Base-by-base conservation (phyloP, 2,329 filamentous ascomycete species). In the Scedosporium apiospermum region DNA sequence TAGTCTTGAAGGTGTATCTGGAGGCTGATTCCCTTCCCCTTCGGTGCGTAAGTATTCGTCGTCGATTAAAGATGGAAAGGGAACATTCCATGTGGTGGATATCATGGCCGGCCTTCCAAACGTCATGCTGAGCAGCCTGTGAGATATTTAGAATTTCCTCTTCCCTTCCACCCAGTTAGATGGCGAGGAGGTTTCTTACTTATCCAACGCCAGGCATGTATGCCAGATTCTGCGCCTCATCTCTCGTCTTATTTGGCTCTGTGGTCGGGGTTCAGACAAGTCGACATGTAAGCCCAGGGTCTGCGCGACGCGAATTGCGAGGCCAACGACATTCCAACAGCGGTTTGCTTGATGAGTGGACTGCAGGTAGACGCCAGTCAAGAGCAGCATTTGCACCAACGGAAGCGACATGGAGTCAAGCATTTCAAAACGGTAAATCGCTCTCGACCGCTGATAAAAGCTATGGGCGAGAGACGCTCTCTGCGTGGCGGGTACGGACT, bases 301-400 rank as follows among this genome's bases (percentile, higher is more conserved):
- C 62, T 71, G 69, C 2, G 68, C 69, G 18, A 69, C 65, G 9
- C 69, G 67, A 38, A 71, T 66, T 9, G 69, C 69, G 18, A 68
- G 60, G 12, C 68, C 69, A n/a, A 68, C 64, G 49, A 66, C 66
- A 23, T 68, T 67, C 69, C 69, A 71, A 42, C 68, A 68, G 12
- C 62, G 53, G 55, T 65, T 67, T 38, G 66, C 63, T 12, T 64
- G 61, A 21, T 69, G 66, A n/a, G 64, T 67, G 41, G 64, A 66
- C 58, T 71, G 69, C 12, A 71, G 65, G 62, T 70, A 71, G 41
- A 68, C 67, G 21, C 64, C 65, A 59, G 65, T 68, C 10, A 71
- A 62, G n/a, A 70, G 57, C 21, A 70, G 64, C 30, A 64, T 63
- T 62, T 70, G 68, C 6, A 71, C 69, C 23, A 69, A 46, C 2